phyloP scores from a whole-genome alignment of 1,284 basidiomycete species.

The Mrakiaceae sp. region DNA sequence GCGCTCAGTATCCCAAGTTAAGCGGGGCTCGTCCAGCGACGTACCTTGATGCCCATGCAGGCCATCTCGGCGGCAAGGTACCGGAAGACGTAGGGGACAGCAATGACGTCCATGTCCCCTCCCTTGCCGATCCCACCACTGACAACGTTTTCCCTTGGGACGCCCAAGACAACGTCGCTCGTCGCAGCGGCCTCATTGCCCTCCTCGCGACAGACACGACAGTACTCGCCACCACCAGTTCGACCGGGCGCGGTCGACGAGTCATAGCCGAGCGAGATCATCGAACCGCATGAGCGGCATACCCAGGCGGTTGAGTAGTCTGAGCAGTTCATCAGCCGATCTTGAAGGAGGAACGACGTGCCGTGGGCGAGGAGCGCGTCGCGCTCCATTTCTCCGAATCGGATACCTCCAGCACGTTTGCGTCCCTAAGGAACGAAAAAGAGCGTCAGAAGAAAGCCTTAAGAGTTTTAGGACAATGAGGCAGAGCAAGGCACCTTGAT shows the following conservation, averaged over 20 bases:
- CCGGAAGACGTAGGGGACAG: slow-evolving; percentile 57
- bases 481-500: slow-evolving; percentile 62
- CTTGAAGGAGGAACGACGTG: slow-evolving; percentile 94
- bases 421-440: slow-evolving; percentile 53
- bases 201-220: slow-evolving; percentile 72
- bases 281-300: slow-evolving; percentile 86
- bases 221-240: slow-evolving; percentile 60
- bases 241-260: slow-evolving; percentile 54
- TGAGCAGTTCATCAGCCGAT: slow-evolving; percentile 98
- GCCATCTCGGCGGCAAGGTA: slow-evolving; percentile 45
- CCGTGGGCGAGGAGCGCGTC: slow-evolving; percentile 98
- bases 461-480: slow-evolving; percentile 13
- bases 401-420: slow-evolving; percentile 96
- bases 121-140: slow-evolving; percentile 13
- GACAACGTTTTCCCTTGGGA: slow-evolving; percentile 54
- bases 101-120: slow-evolving; percentile 57
- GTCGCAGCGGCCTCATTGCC: slow-evolving; percentile 40
- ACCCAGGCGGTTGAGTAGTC: slow-evolving; percentile 99
- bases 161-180: slow-evolving; percentile 48
- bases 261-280: slow-evolving; percentile 91
- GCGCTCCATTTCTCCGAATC: slow-evolving; percentile 99
- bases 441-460: not conserved
- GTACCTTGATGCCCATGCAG: slow-evolving; percentile 45
- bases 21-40: not conserved
- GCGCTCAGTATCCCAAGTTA: not conserved